These are phyloP conservation scores for Diaporthe sp. DNA, from an alignment of 2,329 filamentous ascomycete genomes.

Conservation along the genomic window DNA sequence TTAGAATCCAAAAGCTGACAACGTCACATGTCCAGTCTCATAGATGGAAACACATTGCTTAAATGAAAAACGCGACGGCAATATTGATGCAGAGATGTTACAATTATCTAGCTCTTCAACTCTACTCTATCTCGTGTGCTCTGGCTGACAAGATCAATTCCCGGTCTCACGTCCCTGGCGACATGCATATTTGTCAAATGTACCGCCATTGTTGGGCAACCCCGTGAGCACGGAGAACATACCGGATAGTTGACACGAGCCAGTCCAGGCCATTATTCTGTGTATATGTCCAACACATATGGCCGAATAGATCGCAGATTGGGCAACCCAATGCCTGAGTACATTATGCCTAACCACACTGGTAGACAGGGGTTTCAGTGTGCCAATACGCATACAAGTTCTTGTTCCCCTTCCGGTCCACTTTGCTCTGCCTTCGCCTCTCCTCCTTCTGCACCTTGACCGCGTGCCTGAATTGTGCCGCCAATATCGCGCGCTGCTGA, in stretches of 20 bases:
- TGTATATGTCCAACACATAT: no score
- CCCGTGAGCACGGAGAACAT: no score
- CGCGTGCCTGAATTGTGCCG: conserved; percentile 41
- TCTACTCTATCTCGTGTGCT: neutral
- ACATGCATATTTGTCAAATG: no score
- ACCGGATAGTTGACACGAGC: no score
- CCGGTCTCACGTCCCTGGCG: no score
- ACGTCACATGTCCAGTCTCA: neutral
- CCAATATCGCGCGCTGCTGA: conserved; percentile 44
- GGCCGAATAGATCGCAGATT: no score
- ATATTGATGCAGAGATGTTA: no score
- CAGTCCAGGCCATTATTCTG: no score
- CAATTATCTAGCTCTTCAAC: neutral
- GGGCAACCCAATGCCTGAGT: neutral
- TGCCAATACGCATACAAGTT: conserved; percentile 48
- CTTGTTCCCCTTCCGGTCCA: conserved; percentile 48
- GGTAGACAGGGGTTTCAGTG: conserved; percentile 46
- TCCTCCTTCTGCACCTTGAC: conserved; percentile 44
- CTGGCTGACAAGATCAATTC: no score
- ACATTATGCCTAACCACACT: conserved; percentile 41
- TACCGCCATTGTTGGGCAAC: no score
- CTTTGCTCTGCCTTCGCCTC: conserved; percentile 39
- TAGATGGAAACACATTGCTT: neutral
- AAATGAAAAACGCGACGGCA: neutral
- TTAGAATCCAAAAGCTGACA: neutral